Evolutionary conservation across 176 grass and related monocot species (phyloP).

Genomic region (Hyparrhenia diplandra): DNA sequence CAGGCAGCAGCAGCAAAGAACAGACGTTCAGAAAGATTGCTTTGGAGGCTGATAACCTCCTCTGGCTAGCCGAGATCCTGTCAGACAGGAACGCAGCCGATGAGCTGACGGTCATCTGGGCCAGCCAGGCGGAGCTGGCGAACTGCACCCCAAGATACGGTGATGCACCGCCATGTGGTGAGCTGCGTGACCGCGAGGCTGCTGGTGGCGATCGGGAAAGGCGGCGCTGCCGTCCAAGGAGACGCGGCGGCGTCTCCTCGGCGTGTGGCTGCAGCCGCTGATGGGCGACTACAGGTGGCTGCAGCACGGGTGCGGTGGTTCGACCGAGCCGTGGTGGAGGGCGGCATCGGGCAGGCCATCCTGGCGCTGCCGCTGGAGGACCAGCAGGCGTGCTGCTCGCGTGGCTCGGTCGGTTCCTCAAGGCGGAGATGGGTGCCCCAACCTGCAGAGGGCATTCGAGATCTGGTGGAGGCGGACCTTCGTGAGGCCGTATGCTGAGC

Average conservation of each 20-base stretch:
- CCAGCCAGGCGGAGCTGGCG: conserved; percentile 52
- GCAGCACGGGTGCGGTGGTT: conserved; percentile 68
- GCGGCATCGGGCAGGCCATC: conserved; percentile 65
- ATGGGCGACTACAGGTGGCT: conserved; percentile 86
- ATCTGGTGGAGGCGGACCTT: conserved; percentile 95
- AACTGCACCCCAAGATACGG: conserved; percentile 54
- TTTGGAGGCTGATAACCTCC: conserved; percentile 67
- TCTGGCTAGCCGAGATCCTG: conserved; percentile 80
- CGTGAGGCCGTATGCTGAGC: conserved; percentile 65
- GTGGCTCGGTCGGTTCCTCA: conserved; percentile 71
- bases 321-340: conserved; percentile 57
- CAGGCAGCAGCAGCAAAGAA: conserved; percentile 51
- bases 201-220: conserved; percentile 60
- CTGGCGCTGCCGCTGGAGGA: conserved; percentile 77
- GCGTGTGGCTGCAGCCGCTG: conserved; percentile 78
- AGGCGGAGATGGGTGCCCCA: conserved; percentile 61
- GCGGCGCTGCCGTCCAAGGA: conserved; percentile 54
- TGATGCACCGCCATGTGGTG: conserved; percentile 66
- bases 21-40: conserved; percentile 41
- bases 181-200: conserved; percentile 68
- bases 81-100: conserved; percentile 47
- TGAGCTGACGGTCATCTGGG: conserved; percentile 59
- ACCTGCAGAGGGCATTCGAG: conserved; percentile 89
- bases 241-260: conserved; percentile 48
- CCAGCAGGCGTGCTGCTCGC: conserved; percentile 68